A percentile compares a stretch with the other conserved stretches of the same genome.
Evolutionary conservation across 805 yeast species (phyloP).

Genomic region (Lipomyces lipofer): DNA sequence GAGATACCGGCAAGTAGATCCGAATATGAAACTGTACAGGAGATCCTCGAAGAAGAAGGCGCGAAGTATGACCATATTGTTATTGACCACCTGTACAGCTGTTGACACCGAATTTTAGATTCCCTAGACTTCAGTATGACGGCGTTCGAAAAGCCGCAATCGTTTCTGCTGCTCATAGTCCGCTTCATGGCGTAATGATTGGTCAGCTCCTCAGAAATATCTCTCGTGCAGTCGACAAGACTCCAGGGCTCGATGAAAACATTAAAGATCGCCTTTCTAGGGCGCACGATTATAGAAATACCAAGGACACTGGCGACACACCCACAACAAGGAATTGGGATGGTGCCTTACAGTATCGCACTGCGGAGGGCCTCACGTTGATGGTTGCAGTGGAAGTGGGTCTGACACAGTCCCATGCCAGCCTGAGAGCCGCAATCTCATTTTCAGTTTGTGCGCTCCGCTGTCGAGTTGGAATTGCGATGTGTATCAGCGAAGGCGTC

Average conservation of each 20-base stretch:
- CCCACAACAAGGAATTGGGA: neutral
- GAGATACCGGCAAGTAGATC: neutral
- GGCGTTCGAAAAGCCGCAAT: neutral
- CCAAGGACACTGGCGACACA: neutral
- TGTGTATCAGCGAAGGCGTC: neutral
- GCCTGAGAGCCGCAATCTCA: neutral
- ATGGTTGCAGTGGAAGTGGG: conserved; percentile 1
- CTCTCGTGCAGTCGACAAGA: neutral
- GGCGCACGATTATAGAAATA: neutral
- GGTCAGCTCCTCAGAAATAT: neutral
- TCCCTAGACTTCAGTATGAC: neutral
- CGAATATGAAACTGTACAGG: neutral
- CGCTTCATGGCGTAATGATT: neutral
- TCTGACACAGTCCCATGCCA: neutral
- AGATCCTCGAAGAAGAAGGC: neutral
- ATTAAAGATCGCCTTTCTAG: neutral
- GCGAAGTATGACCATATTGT: neutral
- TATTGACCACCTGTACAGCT: neutral
- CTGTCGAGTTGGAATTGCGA: neutral
- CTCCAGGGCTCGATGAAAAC: neutral
- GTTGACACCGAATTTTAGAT: neutral
- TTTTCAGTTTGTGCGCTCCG: neutral
- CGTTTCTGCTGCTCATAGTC: neutral
- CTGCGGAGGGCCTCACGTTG: neutral
- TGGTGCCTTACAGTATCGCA: neutral